Evolutionary conservation across 805 yeast genomes (phyloP), one percentile per base, ranked within the genome.

Genomic region (Ogataea allantospora): DNA sequence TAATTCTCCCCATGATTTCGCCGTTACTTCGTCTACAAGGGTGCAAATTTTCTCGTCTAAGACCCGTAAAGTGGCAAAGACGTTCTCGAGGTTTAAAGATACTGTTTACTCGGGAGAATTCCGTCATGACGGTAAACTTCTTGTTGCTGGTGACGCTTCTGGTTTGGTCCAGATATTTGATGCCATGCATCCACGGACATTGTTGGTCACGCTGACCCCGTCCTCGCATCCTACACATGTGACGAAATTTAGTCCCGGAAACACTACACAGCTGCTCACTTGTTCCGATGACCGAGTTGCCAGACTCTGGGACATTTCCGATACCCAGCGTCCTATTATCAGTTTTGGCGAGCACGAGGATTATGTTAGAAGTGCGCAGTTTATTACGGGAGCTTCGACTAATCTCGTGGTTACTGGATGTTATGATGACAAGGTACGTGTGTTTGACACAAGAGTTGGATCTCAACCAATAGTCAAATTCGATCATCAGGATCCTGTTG

Each of bases 61-160:
- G 60, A 93, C 98, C 0, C 75, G 97, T 53, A 95, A 88, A 57
- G 96, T 89, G 3, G 70, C 78, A 26, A 87, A 87, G 64, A 88
- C 96, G 0, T 85, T 88, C 49, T 73, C 80, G 3, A 65, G 97
- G 47, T 93, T 93, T 65, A 88, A 86, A 57, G 98, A 91, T 54
- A 80, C 89, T 0, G 99, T 88, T 0, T 88, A 86, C 57, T 77
- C 88, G 21, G 98, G 96, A 30, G 95, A 88, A 59, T 91, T 81
- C 62, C 75, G 98, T 54, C 75, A 75, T 40, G 99, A 93, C 58
- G 99, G 99, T 38, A 85, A 87, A 57, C 72, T 93, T 30, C 62
- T 93, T 19, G 95, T 84, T 14, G 97, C 97, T 4, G 95, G 96
- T 53, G 99, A 93, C 66, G 96, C 95, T 10, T 78, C 93, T 3